These are phyloP conservation scores for Nitzschia inconspicua DNA, from an alignment of 108 stramenopile species.

Conservation along the genomic window DNA sequence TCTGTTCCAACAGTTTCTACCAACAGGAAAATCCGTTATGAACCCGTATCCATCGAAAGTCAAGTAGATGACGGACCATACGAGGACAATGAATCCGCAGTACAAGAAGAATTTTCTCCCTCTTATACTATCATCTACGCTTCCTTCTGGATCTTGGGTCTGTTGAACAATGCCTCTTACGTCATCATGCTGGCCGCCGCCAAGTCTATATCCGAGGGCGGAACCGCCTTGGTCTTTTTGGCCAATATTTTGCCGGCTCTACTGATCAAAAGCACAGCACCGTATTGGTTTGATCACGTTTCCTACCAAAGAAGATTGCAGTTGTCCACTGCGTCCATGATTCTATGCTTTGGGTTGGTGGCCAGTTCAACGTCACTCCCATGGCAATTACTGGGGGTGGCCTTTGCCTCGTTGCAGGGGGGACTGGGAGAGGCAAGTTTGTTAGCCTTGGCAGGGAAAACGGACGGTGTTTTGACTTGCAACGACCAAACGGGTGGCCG, in stretches of 20 bases:
- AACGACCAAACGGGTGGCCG: neutral
- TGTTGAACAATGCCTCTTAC: conserved; percentile 76
- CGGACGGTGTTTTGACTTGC: conserved; percentile 17
- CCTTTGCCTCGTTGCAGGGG: conserved; percentile 52
- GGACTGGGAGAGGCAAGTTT: conserved; percentile 87
- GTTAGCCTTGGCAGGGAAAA: conserved; percentile 74
- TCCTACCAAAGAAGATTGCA: conserved; percentile 53
- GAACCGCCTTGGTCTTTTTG: conserved; percentile 78
- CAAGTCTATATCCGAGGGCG: conserved; percentile 70
- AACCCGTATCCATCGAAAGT: neutral
- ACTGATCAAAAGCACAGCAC: conserved; percentile 55
- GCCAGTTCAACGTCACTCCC: conserved; percentile 10
- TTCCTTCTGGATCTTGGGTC: conserved; percentile 66
- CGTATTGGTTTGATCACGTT: conserved; percentile 83
- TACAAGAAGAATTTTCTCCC: no score
- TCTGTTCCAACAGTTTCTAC: no score
- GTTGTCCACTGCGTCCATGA: conserved; percentile 49
- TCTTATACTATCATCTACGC: no score
- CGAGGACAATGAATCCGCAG: no score
- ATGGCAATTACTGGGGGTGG: conserved; percentile 77
- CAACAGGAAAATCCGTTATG: neutral
- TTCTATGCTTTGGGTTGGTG: conserved; percentile 43
- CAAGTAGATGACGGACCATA: no score
- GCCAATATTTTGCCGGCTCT: conserved; percentile 66
- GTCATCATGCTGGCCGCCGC: conserved; percentile 87